Evolutionary conservation across 2,329 filamentous ascomycete species (phyloP).

Genomic region (Talaromyces sp.): DNA sequence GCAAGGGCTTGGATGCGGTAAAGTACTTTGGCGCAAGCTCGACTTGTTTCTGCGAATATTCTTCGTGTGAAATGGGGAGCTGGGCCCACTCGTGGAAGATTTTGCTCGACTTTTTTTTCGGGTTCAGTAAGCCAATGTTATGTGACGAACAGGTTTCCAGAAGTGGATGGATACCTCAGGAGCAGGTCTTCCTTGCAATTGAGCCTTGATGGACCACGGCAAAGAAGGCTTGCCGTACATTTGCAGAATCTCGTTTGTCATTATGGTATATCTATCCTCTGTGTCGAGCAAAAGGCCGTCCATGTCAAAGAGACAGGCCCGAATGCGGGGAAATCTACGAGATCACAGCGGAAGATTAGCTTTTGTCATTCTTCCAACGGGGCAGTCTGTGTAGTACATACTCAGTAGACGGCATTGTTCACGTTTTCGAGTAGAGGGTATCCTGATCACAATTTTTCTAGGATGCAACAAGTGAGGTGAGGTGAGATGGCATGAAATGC

Average conservation of each 20-base stretch:
- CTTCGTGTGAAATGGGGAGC: constrained; percentile 67
- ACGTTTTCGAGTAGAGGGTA: background rate
- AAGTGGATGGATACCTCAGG: constrained; percentile 40
- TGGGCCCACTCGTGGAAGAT: constrained; percentile 79
- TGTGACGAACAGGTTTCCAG: constrained; percentile 2
- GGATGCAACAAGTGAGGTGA: background rate
- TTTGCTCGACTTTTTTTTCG: constrained; percentile 43
- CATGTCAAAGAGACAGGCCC: constrained; percentile 98
- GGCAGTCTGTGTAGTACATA: background rate
- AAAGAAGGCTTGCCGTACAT: constrained; percentile 68
- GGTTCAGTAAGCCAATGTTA: background rate
- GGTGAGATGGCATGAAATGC: background rate
- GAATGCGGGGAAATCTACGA: constrained; percentile 64
- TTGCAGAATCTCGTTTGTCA: constrained; percentile 75
- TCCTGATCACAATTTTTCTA: background rate
- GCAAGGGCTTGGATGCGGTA: constrained; percentile 67
- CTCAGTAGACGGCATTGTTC: constrained; percentile 7
- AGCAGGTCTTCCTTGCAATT: constrained; percentile 66
- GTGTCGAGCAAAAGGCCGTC: constrained; percentile 92
- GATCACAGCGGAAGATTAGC: background rate
- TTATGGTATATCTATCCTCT: constrained; percentile 81
- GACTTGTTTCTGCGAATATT: constrained; percentile 59
- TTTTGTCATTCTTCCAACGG: background rate
- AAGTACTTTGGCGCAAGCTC: constrained; percentile 69
- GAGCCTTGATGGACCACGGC: constrained; percentile 94